Conservation (phyloP, 2,329 filamentous ascomycete genomes). For the Aplosporella prunicola region DNA sequence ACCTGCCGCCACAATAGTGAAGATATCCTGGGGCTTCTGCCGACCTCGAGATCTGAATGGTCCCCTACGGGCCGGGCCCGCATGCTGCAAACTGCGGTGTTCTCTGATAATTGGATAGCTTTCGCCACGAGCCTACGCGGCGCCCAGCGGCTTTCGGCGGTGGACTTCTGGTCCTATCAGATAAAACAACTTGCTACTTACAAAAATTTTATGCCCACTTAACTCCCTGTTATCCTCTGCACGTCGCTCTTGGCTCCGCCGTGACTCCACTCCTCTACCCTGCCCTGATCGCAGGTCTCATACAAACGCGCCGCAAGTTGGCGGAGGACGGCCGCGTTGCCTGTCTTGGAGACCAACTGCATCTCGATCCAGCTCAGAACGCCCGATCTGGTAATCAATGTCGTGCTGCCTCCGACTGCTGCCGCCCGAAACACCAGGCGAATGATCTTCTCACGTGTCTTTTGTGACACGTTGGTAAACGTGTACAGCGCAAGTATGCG, state of each 20-base stretch:
- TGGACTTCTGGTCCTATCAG: too few relatives aligned
- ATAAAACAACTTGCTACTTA: too few relatives aligned
- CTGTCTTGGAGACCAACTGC: constrained; percentile 41
- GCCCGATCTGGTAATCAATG: constrained; percentile 68
- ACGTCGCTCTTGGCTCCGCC: constrained; percentile 34
- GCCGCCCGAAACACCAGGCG: constrained; percentile 54
- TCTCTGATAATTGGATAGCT: too few relatives aligned
- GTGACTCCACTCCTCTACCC: constrained; percentile 56
- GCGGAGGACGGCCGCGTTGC: constrained; percentile 43
- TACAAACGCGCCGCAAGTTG: constrained; percentile 50
- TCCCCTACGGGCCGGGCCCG: too few relatives aligned
- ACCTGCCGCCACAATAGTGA: too few relatives aligned
- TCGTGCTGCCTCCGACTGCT: constrained; percentile 65
- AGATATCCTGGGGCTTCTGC: too few relatives aligned
- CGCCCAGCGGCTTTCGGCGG: too few relatives aligned
- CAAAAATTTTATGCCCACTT: too few relatives aligned
- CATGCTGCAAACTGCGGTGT: too few relatives aligned
- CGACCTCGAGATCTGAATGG: too few relatives aligned
- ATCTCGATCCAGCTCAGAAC: constrained; percentile 65
- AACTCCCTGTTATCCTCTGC: too few relatives aligned
- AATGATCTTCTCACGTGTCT: constrained; percentile 53
- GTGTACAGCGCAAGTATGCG: constrained; percentile 60
- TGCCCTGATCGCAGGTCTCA: constrained; percentile 57
- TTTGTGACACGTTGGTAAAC: constrained; percentile 53
- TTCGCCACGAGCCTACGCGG: too few relatives aligned